Evolutionary conservation across 371 early-diverging fungal species (phyloP), one percentile per base, ranked within the genome.

Genomic region (Syncephalastrum monosporum): DNA sequence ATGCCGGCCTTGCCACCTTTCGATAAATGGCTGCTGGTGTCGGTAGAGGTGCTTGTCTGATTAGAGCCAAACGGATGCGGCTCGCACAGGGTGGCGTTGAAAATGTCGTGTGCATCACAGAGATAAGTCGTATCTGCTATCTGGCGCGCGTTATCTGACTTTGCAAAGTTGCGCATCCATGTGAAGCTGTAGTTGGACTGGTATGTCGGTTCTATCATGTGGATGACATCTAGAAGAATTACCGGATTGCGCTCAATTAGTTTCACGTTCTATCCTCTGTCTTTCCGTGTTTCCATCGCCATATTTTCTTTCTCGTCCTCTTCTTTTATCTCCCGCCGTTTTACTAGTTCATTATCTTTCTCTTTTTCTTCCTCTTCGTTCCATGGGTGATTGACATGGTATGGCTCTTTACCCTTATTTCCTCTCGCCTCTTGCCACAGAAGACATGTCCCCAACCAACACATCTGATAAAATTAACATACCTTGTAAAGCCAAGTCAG

Each of bases 151-250:
- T 15, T 24, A 41, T 60, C 66, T 33, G 53, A 14, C 47, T 65
- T 66, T 17, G 78, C 75, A 67, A 72, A 75, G 25, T 71, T 61
- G 24, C 71, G 68, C 15, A 78, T n/a, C 78, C 78, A 78, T 3
- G 67, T 71, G 42, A 54, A 55, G 2, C 49, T 47, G 42, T 75
- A 75, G 12, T 44, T 50, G 16, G 63, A 47, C 19, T 72, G 65
- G 21, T 75, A 78, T 0, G 78, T 78, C 7, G 69, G 72, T 23
- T 74, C 68, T 3, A 68, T 69, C 69, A 78, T 75, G 43, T 70
- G 68, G 42, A 74, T 74, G 1, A 74, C 46, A 58, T 74, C 75
- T 53, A 55, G 29, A 50, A 54, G 23, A 50, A 29, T n/a, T 17
- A 7, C 50, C 42, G 14, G 56, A 38, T 23, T 60, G 57, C 38